phyloP scores from a whole-genome alignment of 495 filamentous ascomycete genomes.

The Penicillium desertorum region DNA sequence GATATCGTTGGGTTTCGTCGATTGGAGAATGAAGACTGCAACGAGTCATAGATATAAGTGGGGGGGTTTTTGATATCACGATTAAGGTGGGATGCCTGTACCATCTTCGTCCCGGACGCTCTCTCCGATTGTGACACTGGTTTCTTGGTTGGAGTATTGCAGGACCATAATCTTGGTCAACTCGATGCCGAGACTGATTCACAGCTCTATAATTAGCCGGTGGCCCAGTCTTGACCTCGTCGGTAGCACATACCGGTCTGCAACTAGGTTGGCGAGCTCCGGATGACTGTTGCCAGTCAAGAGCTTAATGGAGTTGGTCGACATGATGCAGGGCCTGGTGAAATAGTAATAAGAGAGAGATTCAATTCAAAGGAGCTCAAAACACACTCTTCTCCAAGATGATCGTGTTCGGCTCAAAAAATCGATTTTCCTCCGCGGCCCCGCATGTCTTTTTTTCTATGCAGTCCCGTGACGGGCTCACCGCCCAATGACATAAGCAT shows the following conservation, averaged over 20 bases:
- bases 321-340: constrained; percentile 48
- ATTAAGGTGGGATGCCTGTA: constrained; percentile 35
- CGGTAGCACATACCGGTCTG: constrained; percentile 68
- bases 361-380: constrained; percentile 4
- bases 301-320: constrained; percentile 91
- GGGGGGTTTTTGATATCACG: constrained; percentile 3
- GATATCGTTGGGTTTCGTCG: constrained; percentile 91
- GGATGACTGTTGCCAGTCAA: constrained; percentile 96
- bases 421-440: constrained; percentile 15
- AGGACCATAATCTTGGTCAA: constrained; percentile 89
- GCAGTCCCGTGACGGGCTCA: constrained; percentile 18
- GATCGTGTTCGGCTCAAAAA: constrained; percentile 15
- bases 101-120: constrained; percentile 96
- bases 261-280: constrained; percentile 81
- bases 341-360: neutral
- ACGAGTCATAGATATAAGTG: constrained; percentile 17
- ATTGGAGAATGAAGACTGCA: constrained; percentile 92
- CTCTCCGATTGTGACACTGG: constrained; percentile 94
- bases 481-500: constrained; percentile 22
- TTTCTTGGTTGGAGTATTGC: constrained; percentile 98
- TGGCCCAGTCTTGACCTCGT: neutral
- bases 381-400: constrained; percentile 6
- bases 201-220: constrained; percentile 9
- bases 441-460: constrained; percentile 13
- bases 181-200: constrained; percentile 80